A percentile compares a stretch with the other conserved stretches of the same genome.
These are phyloP conservation scores for Diplodia intermedia DNA, from an alignment of 2,329 filamentous ascomycete species.

Conservation along the genomic window DNA sequence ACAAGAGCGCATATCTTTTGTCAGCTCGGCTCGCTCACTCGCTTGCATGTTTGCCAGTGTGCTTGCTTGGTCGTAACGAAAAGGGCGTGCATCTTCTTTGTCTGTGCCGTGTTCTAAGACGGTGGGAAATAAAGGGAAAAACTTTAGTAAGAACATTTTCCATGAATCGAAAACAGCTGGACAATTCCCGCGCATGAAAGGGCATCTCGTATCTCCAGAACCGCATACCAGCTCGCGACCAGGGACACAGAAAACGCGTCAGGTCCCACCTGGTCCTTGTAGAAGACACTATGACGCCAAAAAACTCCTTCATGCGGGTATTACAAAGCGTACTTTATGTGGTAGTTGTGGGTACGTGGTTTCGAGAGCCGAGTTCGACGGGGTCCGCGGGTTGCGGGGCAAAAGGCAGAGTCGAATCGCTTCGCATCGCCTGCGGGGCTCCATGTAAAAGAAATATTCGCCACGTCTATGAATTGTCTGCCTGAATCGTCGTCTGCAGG, in stretches of 20 bases:
- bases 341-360: background rate
- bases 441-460: background rate
- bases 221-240: background rate
- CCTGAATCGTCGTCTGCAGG: slow-evolving; percentile 30
- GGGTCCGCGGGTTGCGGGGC: background rate
- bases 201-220: background rate
- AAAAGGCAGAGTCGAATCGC: slow-evolving; percentile 8
- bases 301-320: slow-evolving; percentile 33
- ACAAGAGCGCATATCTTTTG: slow-evolving; percentile 18
- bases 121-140: background rate
- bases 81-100: background rate
- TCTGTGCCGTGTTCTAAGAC: background rate
- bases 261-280: slow-evolving; percentile 13
- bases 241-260: background rate
- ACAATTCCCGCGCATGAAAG: background rate
- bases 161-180: slow-evolving; percentile 1
- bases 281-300: slow-evolving; percentile 6
- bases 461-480: slow-evolving; percentile 32
- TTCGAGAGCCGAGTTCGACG: background rate
- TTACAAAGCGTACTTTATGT: slow-evolving; percentile 23
- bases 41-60: background rate
- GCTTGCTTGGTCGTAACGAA: background rate
- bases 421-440: background rate
- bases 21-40: background rate
- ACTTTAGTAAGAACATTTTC: background rate